Percentiles rank a stretch among this genome's conserved stretches.
Conservation (phyloP, 768 basidiomycete species). For the Leucosporidium creatinivorum region DNA sequence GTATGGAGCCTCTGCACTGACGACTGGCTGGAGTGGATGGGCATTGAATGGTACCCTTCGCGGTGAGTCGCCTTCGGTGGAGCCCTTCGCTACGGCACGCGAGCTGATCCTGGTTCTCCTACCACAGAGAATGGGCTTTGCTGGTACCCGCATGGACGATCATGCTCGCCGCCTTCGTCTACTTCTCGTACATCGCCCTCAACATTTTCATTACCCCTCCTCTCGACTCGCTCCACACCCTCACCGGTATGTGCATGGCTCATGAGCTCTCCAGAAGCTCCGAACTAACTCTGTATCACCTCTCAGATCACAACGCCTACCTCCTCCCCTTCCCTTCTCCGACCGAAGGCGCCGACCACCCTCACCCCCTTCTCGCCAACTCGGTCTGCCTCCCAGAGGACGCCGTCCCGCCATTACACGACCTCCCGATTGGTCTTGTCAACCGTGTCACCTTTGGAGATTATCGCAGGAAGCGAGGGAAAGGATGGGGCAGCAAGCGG, state of each 20-base stretch:
- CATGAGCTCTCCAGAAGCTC: not conserved
- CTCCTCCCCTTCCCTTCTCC: not conserved
- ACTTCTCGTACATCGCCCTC: conserved; percentile 67
- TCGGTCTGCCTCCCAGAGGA: conserved; percentile 41
- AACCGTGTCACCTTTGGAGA: conserved; percentile 60
- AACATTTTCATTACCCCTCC: conserved; percentile 64
- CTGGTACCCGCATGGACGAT: conserved; percentile 72
- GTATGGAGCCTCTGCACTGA: conserved; percentile 77
- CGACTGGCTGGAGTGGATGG: conserved; percentile 56
- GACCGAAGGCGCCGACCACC: conserved; percentile 13
- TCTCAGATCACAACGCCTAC: not conserved
- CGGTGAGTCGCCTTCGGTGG: conserved; percentile 48
- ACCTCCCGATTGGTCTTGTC: conserved; percentile 72
- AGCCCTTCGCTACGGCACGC: not conserved
- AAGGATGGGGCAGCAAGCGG: too few species aligned
- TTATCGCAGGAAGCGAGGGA: not conserved
- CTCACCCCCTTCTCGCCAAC: conserved; percentile 50
- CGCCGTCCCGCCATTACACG: conserved; percentile 62
- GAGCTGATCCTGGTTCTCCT: not conserved
- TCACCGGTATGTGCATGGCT: not conserved
- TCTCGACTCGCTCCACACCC: conserved; percentile 41
- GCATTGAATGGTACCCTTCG: conserved; percentile 77
- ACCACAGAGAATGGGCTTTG: conserved; percentile 73
- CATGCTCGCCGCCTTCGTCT: conserved; percentile 63
- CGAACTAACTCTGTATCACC: too few species aligned